Conservation (phyloP, 305 asterid genomes). For the Fraxinus baroniana region DNA sequence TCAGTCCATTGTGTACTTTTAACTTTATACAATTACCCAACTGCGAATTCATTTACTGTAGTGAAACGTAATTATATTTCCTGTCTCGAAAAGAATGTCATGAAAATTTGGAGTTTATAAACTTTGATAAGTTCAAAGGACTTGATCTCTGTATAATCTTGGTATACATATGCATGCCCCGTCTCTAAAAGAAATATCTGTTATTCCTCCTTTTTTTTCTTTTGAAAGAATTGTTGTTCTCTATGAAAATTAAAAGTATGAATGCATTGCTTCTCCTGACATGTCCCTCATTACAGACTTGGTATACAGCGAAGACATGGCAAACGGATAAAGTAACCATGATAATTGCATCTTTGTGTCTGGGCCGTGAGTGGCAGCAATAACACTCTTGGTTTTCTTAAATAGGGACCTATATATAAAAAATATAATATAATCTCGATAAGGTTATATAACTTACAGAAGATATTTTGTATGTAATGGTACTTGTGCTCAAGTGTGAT, state of each 20-base stretch:
- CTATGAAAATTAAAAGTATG: not conserved
- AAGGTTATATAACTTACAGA: not conserved
- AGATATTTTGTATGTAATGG: not conserved
- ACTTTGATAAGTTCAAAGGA: not conserved
- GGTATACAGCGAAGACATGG: not conserved
- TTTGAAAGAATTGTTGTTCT: not conserved
- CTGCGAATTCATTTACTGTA: not conserved
- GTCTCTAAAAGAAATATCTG: not conserved
- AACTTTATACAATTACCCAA: not conserved
- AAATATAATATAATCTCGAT: not conserved
- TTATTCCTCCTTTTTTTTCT: not conserved
- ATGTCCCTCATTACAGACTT: not conserved
- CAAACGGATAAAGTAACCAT: not conserved
- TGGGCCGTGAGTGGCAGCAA: not conserved
- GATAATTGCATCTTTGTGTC: not conserved
- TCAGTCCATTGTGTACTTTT: not conserved
- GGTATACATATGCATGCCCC: not conserved
- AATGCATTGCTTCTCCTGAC: not conserved
- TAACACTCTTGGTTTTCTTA: not conserved
- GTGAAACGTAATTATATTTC: not conserved
- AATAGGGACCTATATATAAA: not conserved
- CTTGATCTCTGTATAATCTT: conserved; percentile 4
- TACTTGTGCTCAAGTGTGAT: not conserved
- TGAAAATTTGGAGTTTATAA: not conserved
- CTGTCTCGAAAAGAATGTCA: not conserved